Evolutionary conservation across 2,329 filamentous ascomycete genomes (phyloP).

Genomic region (Cercospora nicotianae): DNA sequence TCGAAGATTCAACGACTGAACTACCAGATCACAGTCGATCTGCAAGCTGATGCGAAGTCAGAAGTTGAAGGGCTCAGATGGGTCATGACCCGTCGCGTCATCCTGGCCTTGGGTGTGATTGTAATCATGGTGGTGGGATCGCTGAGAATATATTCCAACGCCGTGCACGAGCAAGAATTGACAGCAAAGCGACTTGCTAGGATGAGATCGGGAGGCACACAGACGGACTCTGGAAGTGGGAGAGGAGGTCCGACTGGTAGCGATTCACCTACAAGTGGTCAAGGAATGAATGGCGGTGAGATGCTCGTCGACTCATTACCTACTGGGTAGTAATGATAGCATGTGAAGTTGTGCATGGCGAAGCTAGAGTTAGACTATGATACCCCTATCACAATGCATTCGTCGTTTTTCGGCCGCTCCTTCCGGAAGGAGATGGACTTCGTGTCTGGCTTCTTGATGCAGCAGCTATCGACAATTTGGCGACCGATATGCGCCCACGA

Average conservation of each 20-base stretch:
- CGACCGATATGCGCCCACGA: too few relatives aligned
- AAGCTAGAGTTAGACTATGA: constrained; percentile 3
- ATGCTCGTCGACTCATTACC: constrained; percentile 35
- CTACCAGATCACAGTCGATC: constrained; percentile 88
- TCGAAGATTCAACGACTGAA: constrained; percentile 87
- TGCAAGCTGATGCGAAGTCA: constrained; percentile 87
- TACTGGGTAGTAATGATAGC: constrained; percentile 25
- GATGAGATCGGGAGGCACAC: constrained; percentile 30
- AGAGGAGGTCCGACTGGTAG: constrained; percentile 11
- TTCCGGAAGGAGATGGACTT: background rate
- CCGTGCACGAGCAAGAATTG: constrained; percentile 42
- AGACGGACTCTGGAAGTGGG: constrained; percentile 28
- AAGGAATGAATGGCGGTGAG: constrained; percentile 27
- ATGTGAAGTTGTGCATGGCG: background rate
- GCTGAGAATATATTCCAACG: constrained; percentile 44
- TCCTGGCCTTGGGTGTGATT: constrained; percentile 56
- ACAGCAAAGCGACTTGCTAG: constrained; percentile 42
- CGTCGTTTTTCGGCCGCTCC: background rate
- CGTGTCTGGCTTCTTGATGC: background rate
- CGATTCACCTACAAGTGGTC: constrained; percentile 11
- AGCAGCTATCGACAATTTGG: too few relatives aligned
- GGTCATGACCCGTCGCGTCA: constrained; percentile 70
- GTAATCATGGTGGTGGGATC: constrained; percentile 48
- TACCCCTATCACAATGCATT: constrained; percentile 7
- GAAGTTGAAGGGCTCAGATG: constrained; percentile 90